Base-by-base conservation (phyloP, 169 alveolate genomes). In the Perkinsus olseni region DNA sequence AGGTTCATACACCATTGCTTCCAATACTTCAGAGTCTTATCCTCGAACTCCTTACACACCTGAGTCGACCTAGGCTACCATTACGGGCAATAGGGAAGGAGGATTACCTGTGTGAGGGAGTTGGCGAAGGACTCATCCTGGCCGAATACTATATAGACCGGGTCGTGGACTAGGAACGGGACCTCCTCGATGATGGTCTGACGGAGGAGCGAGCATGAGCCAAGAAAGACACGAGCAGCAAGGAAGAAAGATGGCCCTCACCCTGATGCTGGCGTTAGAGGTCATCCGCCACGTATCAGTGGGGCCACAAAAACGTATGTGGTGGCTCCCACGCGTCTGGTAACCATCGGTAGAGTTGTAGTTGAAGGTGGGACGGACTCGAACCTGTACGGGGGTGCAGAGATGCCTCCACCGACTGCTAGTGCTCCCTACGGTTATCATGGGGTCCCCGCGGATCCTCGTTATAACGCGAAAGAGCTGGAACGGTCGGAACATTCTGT, bases 241-340 rank as follows among this genome's bases (percentile, higher is more conserved):
- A 6, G 6, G 24, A 45, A 21, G 82, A 24, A 4, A 24, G 82
- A 6, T 62, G 36, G 34, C 8, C 8, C 82, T 62, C 8, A 62
- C 82, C 82, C 82, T 62, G 39, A 92, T 38, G 38, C 91, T 34
- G 3, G 91, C 91, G 74, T 45, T 92, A 31, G 93, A 48, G 40
- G 93, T 92, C 62, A 92, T 91, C 11, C 93, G 36, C 93, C 93
- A 92, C 0, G 93, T 92, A 17, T 50, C 93, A 8, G 38, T 74
- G 40, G 93, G 93, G 31, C 93, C 93, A 50, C 93, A 92, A 40
- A 31, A 92, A 34, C 93, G 93, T 48, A 92, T 92, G 74, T 92
- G 93, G 74, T 92, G 91, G 74, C 92, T 51, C 51, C 93, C 93
- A 0, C 93, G 91, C 0, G 93, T 92, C 93, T 50, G 93, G 39